Evolutionary conservation across 2,329 filamentous ascomycete species (phyloP).

Genomic region (Scopulariopsis brevicaulis): DNA sequence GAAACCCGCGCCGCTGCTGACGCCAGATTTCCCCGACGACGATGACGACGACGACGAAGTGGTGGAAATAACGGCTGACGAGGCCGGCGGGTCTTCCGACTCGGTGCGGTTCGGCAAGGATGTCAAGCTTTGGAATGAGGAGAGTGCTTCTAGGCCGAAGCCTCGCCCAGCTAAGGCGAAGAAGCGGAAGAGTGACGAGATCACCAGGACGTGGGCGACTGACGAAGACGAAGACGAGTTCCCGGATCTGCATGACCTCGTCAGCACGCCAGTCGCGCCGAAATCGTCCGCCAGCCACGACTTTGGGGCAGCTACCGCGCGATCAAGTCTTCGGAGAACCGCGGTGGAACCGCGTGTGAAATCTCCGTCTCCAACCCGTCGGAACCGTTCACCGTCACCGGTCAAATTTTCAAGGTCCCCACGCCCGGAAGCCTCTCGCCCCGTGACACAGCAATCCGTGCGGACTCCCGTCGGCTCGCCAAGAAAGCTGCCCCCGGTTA

Average conservation of each 20-base stretch:
- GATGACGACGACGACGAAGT: background rate
- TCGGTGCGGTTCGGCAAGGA: constrained; percentile 1
- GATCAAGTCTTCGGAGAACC: background rate
- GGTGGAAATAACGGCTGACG: constrained; percentile 3
- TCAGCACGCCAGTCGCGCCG: constrained; percentile 25
- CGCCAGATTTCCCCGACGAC: background rate
- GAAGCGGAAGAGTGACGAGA: constrained; percentile 41
- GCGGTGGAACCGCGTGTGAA: background rate
- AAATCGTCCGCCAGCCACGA: constrained; percentile 1
- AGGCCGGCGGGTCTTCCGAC: constrained; percentile 2
- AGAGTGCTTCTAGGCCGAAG: background rate
- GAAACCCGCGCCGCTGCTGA: background rate
- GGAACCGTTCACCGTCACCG: background rate
- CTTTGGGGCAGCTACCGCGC: background rate
- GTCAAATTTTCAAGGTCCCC: background rate
- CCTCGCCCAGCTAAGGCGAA: constrained; percentile 13
- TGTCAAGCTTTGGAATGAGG: constrained; percentile 3
- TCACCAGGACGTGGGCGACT: constrained; percentile 15
- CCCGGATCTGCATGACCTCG: constrained; percentile 39
- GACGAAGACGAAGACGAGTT: constrained; percentile 29
- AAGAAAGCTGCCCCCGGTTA: background rate
- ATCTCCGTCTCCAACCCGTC: background rate
- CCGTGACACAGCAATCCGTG: background rate
- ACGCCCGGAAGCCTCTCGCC: background rate
- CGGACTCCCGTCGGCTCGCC: background rate